Base-by-base conservation (phyloP, 768 basidiomycete species). In the Tulasnella sp. region DNA sequence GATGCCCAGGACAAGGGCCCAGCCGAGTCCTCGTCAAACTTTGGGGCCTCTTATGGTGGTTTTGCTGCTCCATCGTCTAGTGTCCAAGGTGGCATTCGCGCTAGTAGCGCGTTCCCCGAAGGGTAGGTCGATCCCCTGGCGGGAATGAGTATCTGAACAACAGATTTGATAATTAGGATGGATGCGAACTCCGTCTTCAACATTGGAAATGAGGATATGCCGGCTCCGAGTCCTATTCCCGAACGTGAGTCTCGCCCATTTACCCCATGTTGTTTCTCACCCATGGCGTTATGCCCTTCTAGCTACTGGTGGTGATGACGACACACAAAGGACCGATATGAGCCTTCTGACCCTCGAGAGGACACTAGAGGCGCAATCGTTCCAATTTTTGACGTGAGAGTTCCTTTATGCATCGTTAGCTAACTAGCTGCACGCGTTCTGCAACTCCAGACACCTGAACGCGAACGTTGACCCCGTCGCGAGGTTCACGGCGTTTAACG, bases 361-460 rank as follows among this genome's bases (percentile, higher is more conserved):
- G 3, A 54, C 52, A 11, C 21, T 54, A 40, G 52, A 54, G 23
- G 32, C 21, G 21, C 37, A 39, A 5, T 54, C 52, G 12, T 19
- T 39, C 19, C 21, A 8, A 6, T 37, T 54, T n/a, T n/a, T 54
- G 17, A 36, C 19, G 52, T 54, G 42, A 29, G 52, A 25, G n/a
- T 15, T 15, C 19, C 23, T 32, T 50, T 29, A 9, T 19, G 37
- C 14, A 15, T 19, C 11, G 29, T 21, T 51, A 21, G 14, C 17
- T 7, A 36, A 15, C n/a, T 9, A 34, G 50, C 34, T 6, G 37
- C n/a, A 3, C 40, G 15, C 17, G 17, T 58, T 12, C n/a, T 17
- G 23, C 25, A 36, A 56, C 8, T 32, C 89, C 86, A 71, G 89
- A 87, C 65, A 77, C 77, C 41, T 84, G 79, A 69, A 86, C 86